Evolutionary conservation across 345 rosid genomes (phyloP).

Genomic region (Populus simonii): DNA sequence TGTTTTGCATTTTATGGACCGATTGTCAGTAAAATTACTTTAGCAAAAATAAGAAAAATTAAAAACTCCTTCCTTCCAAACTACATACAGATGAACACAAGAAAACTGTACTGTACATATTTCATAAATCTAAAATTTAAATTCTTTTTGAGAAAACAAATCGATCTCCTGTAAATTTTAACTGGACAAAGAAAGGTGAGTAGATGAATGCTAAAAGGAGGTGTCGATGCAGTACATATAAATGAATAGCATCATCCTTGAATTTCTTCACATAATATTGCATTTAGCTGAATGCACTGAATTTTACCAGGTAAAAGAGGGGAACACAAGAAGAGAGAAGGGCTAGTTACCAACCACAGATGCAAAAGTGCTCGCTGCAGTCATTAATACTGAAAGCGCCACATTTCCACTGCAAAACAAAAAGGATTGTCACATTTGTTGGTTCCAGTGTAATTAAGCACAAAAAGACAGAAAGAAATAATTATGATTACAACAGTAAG

Average conservation of each 20-base stretch:
- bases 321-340: slow-evolving; percentile 7
- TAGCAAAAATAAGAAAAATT: not conserved
- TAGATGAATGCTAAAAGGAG: not conserved
- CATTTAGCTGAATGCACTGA: not conserved
- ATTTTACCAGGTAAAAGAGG: not conserved
- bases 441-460: slow-evolving; percentile 6
- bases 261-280: not conserved
- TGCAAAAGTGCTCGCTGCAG: slow-evolving; percentile 80
- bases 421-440: slow-evolving; percentile 21
- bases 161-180: not conserved
- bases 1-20: not conserved
- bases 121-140: not conserved
- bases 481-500: not conserved
- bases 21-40: not conserved
- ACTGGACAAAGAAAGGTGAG: not conserved
- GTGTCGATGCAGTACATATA: not conserved
- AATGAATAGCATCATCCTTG: not conserved
- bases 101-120: not conserved
- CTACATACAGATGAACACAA: not conserved
- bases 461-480: not conserved
- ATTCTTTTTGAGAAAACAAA: too few relatives aligned
- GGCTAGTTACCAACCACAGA: slow-evolving; percentile 66
- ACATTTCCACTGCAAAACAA: slow-evolving; percentile 72
- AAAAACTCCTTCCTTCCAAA: not conserved
- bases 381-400: slow-evolving; percentile 87